phyloP scores from a whole-genome alignment of 305 asterid species.

The Fraxinus sp. region DNA sequence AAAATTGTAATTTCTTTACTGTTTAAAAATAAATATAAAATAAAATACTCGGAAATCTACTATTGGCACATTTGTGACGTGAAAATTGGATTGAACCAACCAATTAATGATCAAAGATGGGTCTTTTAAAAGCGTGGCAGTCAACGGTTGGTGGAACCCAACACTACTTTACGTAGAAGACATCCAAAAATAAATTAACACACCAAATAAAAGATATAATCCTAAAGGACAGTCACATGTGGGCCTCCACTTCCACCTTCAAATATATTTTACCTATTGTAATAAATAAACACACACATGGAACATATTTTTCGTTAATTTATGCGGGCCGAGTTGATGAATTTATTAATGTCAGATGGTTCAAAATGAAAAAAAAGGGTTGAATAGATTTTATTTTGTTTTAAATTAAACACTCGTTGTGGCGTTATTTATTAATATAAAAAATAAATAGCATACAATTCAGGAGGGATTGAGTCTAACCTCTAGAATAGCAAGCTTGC shows the following conservation, averaged over 20 bases:
- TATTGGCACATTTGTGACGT: not conserved
- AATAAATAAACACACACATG: not conserved
- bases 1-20: not conserved
- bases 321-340: not conserved
- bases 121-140: not conserved
- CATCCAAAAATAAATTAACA: conserved; percentile 6
- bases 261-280: not conserved
- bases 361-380: not conserved
- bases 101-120: not conserved
- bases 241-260: conserved; percentile 4
- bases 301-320: not conserved
- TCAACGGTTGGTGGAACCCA: not conserved
- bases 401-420: not conserved
- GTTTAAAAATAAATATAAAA: not conserved
- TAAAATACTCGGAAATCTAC: not conserved
- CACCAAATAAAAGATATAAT: not conserved
- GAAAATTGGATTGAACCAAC: not conserved
- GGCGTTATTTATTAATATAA: not conserved
- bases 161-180: conserved; percentile 27
- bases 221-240: not conserved
- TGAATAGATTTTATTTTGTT: not conserved
- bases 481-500: not conserved
- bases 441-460: no score
- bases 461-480: not conserved
- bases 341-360: not conserved